A percentile compares a stretch with the other conserved stretches of the same genome.
phyloP scores from a whole-genome alignment of 805 yeast genomes.

The Ogataea ganodermae region DNA sequence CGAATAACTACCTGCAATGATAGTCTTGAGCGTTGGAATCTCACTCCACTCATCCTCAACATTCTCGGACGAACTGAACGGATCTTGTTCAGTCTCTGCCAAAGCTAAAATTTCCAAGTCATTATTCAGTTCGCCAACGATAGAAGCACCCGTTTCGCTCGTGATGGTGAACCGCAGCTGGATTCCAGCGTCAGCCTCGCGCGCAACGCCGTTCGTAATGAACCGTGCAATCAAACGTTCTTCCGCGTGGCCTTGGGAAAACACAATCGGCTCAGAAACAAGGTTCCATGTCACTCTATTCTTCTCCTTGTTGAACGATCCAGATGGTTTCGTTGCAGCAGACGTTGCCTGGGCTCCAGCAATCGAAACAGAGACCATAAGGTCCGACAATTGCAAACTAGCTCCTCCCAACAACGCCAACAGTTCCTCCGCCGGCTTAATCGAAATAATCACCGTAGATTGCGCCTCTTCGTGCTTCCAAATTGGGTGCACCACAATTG shows the following conservation, averaged over 20 bases:
- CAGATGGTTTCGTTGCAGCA: conserved; percentile 90
- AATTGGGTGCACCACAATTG: conserved; percentile 72
- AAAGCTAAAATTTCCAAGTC: conserved; percentile 36
- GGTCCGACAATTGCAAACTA: conserved; percentile 52
- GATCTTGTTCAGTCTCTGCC: conserved; percentile 34
- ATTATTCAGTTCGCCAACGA: conserved; percentile 44
- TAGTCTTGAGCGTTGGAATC: conserved; percentile 47
- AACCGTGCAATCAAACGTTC: conserved; percentile 85
- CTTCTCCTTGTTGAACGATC: conserved; percentile 84
- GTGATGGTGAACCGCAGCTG: conserved; percentile 62
- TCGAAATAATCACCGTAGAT: conserved; percentile 78
- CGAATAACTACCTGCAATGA: conserved; percentile 52
- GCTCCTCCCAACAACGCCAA: conserved; percentile 33
- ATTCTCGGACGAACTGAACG: conserved; percentile 34
- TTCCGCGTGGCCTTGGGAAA: conserved; percentile 42
- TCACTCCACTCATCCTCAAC: conserved; percentile 32
- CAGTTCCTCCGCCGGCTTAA: conserved; percentile 56
- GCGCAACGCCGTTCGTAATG: conserved; percentile 67
- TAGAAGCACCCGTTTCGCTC: conserved; percentile 44
- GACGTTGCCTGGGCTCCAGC: conserved; percentile 62
- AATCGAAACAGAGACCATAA: conserved; percentile 62
- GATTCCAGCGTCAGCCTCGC: conserved; percentile 75
- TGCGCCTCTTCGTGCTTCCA: conserved; percentile 90
- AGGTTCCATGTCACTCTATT: conserved; percentile 87
- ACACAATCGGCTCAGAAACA: conserved; percentile 38